phyloP scores from a whole-genome alignment of 805 yeast species.

The Myxozyma neglecta region DNA sequence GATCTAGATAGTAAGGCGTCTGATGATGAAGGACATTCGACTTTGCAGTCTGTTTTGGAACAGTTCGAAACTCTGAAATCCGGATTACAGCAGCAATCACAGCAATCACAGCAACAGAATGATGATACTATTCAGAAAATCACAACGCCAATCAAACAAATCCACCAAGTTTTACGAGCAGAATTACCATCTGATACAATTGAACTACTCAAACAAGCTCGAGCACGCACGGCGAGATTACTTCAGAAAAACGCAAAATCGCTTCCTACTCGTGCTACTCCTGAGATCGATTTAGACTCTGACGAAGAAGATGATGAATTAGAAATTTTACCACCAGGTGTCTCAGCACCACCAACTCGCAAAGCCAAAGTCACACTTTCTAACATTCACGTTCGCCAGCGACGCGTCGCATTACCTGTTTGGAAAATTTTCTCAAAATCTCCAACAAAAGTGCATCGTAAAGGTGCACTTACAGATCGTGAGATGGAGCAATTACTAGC shows the following conservation, averaged over 20 bases:
- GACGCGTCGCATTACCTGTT: background rate
- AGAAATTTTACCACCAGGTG: constrained; percentile 18
- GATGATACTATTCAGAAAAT: background rate
- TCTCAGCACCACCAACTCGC: background rate
- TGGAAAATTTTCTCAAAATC: constrained; percentile 2
- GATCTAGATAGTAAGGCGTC: too few relatives aligned
- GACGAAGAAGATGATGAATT: constrained; percentile 11
- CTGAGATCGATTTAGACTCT: background rate
- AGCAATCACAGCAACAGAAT: background rate
- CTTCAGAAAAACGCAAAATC: background rate
- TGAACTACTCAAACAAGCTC: constrained; percentile 2
- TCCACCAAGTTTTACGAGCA: background rate
- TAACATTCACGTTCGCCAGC: constrained; percentile 6
- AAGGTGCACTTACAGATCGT: constrained; percentile 13
- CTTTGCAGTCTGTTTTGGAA: too few relatives aligned
- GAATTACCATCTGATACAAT: constrained; percentile 10
- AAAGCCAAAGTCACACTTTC: constrained; percentile 8
- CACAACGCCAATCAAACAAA: background rate
- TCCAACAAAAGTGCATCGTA: background rate
- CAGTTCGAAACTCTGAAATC: too few relatives aligned
- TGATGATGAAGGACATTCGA: too few relatives aligned
- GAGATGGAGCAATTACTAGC: constrained; percentile 8
- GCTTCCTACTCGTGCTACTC: background rate
- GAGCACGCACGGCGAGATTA: constrained; percentile 4
- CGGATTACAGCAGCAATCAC: background rate